Percentiles rank a stretch among this genome's conserved stretches.
phyloP scores from a whole-genome alignment of 2,329 filamentous ascomycete genomes.

The Mycogone perniciosa region DNA sequence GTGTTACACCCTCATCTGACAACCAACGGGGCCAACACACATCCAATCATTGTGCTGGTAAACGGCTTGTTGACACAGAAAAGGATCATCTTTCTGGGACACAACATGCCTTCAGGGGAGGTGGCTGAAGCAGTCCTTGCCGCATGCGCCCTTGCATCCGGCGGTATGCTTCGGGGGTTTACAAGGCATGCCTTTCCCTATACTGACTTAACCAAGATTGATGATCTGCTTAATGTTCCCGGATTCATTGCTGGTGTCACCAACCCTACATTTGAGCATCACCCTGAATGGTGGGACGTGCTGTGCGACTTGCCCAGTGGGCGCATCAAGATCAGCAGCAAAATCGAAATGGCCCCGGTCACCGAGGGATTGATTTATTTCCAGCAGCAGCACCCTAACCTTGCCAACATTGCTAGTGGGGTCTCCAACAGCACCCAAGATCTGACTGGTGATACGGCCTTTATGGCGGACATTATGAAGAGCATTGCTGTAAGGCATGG shows the following conservation, averaged over 20 bases:
- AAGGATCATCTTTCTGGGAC: constrained; percentile 88
- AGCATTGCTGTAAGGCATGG: constrained; percentile 83
- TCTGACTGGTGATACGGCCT: constrained; percentile 77
- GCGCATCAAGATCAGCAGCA: constrained; percentile 87
- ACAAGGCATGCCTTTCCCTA: constrained; percentile 96
- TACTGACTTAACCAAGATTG: constrained; percentile 95
- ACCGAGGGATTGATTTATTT: constrained; percentile 87
- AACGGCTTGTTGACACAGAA: constrained; percentile 96
- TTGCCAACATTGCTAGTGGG: constrained; percentile 43
- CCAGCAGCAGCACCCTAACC: constrained; percentile 66
- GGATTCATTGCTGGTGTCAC: constrained; percentile 98
- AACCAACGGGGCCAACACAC: constrained; percentile 80
- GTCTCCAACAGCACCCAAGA: constrained; percentile 47
- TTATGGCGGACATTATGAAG: constrained; percentile 79
- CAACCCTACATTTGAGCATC: constrained; percentile 90
- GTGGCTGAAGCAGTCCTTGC: constrained; percentile 97
- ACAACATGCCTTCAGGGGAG: constrained; percentile 91
- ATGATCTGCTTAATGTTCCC: constrained; percentile 90
- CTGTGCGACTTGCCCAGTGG: constrained; percentile 89
- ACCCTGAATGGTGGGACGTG: constrained; percentile 97
- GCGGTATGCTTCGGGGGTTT: constrained; percentile 87
- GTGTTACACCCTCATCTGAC: constrained; percentile 85
- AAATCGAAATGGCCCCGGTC: constrained; percentile 70
- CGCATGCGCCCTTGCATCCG: constrained; percentile 89
- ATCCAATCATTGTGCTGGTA: constrained; percentile 89